Percentiles rank a stretch among this genome's conserved stretches.
Conservation (phyloP, 1,284 basidiomycete species). For the Rhizoctonia solani region DNA sequence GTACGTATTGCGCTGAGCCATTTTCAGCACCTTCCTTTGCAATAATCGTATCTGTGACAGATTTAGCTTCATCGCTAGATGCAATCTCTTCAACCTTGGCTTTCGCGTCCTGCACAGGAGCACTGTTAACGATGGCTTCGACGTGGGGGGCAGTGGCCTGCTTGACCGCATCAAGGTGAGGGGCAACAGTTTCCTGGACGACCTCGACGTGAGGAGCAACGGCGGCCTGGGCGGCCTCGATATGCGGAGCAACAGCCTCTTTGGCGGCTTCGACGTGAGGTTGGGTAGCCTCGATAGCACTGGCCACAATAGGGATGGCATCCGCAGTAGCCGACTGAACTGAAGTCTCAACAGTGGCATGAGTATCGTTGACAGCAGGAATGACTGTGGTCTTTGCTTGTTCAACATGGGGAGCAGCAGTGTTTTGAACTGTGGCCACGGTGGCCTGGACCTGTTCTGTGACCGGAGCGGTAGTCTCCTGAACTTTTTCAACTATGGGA, state of each 20-base stretch:
- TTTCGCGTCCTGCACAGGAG: slow-evolving; percentile 21
- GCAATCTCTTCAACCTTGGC: slow-evolving; percentile 15
- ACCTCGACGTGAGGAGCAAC: slow-evolving; percentile 20
- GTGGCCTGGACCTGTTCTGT: slow-evolving; percentile 13
- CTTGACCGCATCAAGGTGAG: slow-evolving; percentile 29
- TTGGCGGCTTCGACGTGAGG: background rate
- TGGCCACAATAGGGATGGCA: slow-evolving; percentile 23
- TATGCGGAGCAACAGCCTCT: slow-evolving; percentile 6
- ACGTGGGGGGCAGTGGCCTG: slow-evolving; percentile 30
- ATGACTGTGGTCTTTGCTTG: slow-evolving; percentile 13
- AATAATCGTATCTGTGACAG: slow-evolving; percentile 5
- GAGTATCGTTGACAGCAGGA: slow-evolving; percentile 26
- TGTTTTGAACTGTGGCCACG: background rate
- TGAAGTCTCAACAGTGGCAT: slow-evolving; percentile 3
- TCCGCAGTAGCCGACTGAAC: slow-evolving; percentile 12
- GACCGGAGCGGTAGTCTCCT: slow-evolving; percentile 14
- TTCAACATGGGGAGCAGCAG: slow-evolving; percentile 24
- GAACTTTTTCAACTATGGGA: slow-evolving; percentile 13
- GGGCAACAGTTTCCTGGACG: slow-evolving; percentile 29
- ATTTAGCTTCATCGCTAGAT: slow-evolving; percentile 11
- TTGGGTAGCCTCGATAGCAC: background rate
- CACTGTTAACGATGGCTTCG: slow-evolving; percentile 16
- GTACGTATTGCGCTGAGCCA: slow-evolving; percentile 23
- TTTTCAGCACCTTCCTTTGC: slow-evolving; percentile 23
- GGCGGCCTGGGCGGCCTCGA: slow-evolving; percentile 19